These are phyloP conservation scores for Cordyceps fumosorosea DNA, from an alignment of 2,329 filamentous ascomycete genomes.

Conservation along the genomic window DNA sequence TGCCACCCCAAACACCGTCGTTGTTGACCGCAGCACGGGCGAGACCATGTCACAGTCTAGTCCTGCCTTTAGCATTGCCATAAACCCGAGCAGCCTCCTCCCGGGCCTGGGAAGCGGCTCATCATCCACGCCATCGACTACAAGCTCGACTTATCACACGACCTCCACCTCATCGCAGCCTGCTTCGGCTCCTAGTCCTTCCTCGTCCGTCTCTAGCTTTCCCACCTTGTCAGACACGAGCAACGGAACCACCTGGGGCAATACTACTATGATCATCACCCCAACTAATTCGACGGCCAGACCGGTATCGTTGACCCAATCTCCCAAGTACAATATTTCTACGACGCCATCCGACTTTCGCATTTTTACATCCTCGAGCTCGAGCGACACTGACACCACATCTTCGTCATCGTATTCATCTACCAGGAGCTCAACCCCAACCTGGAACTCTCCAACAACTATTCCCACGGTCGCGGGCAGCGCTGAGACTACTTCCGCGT, in stretches of 20 bases:
- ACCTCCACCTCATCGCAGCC: constrained; percentile 11
- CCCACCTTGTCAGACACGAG: constrained; percentile 9
- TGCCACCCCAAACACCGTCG: constrained; percentile 31
- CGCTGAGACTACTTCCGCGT: constrained; percentile 16
- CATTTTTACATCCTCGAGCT: not conserved
- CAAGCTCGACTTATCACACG: constrained; percentile 13
- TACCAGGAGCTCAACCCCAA: not conserved
- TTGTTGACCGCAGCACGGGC: constrained; percentile 30
- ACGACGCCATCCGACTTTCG: constrained; percentile 2
- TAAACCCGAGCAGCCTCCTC: constrained; percentile 4
- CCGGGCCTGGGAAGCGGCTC: not conserved
- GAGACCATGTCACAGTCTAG: constrained; percentile 29
- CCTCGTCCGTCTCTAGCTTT: not conserved
- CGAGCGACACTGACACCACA: not conserved
- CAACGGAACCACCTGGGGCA: constrained; percentile 11
- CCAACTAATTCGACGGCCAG: not conserved
- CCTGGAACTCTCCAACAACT: constrained; percentile 15
- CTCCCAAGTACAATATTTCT: not conserved
- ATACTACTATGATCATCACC: not conserved
- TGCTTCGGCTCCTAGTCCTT: not conserved
- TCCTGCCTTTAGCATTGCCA: constrained; percentile 17
- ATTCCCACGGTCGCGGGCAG: constrained; percentile 18
- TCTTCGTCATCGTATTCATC: constrained; percentile 4
- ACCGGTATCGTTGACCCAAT: not conserved
- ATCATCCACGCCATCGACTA: constrained; percentile 5